These are phyloP conservation scores for Daldinia grandis DNA, from an alignment of 495 filamentous ascomycete genomes.

Conservation along the genomic window DNA sequence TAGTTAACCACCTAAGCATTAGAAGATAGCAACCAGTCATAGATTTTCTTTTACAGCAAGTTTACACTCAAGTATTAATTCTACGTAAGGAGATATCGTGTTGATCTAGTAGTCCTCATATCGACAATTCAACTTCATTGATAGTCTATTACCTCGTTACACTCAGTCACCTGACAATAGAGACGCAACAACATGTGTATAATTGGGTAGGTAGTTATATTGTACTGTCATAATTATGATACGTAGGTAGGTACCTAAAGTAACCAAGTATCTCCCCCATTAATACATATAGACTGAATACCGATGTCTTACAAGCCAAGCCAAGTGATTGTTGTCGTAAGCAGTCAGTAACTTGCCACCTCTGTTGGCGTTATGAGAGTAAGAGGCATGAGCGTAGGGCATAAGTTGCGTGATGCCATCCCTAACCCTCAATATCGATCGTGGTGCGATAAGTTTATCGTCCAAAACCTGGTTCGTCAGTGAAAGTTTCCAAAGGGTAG, in stretches of 20 bases:
- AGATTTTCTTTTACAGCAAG: too few species aligned
- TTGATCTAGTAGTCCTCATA: not conserved
- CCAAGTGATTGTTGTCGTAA: not conserved
- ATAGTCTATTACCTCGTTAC: not conserved
- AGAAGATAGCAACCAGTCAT: too few species aligned
- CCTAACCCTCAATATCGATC: not conserved
- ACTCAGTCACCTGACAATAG: not conserved
- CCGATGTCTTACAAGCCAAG: not conserved
- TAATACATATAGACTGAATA: not conserved
- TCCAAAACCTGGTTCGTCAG: constrained; percentile 17
- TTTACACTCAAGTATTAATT: too few species aligned
- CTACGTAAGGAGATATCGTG: not conserved
- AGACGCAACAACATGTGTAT: not conserved
- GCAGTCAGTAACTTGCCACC: not conserved
- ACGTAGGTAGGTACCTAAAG: not conserved
- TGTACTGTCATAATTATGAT: not conserved
- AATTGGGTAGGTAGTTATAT: not conserved
- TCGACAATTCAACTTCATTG: not conserved
- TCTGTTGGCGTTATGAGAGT: not conserved
- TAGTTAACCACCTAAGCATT: too few species aligned
- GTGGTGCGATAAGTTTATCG: not conserved
- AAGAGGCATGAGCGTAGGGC: not conserved
- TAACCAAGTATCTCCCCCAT: not conserved
- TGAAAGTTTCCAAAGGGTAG: not conserved
- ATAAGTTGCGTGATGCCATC: not conserved